phyloP scores from a whole-genome alignment of 2,329 filamentous ascomycete species.

The Fusarium luffae region DNA sequence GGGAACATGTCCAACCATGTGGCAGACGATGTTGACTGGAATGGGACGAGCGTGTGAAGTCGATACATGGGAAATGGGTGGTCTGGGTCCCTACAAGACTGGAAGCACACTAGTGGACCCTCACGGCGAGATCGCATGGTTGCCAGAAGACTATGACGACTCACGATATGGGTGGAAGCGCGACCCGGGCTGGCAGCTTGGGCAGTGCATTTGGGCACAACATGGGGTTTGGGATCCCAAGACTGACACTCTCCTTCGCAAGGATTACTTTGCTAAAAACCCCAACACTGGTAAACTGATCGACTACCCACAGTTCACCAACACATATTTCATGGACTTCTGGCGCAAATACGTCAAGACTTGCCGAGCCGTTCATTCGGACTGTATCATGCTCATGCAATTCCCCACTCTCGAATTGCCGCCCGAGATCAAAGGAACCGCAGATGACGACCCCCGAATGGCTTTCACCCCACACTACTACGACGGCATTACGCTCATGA shows the following conservation, averaged over 20 bases:
- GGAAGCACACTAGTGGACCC: slow-evolving; percentile 87
- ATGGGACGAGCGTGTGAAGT: slow-evolving; percentile 91
- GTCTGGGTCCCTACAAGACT: slow-evolving; percentile 90
- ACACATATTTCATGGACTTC: slow-evolving; percentile 89
- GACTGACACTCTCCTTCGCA: slow-evolving; percentile 80
- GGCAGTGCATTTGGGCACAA: slow-evolving; percentile 96
- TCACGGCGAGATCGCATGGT: slow-evolving; percentile 85
- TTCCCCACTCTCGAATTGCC: slow-evolving; percentile 93
- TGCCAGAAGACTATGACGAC: slow-evolving; percentile 85
- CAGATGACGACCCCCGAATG: slow-evolving; percentile 89
- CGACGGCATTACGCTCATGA: slow-evolving; percentile 95
- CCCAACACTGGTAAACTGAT: slow-evolving; percentile 78
- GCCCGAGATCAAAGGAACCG: slow-evolving; percentile 85
- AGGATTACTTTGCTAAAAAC: slow-evolving; percentile 87
- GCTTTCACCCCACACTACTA: slow-evolving; percentile 97
- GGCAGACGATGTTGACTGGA: slow-evolving; percentile 93
- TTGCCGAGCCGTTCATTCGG: slow-evolving; percentile 79
- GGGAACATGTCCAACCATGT: slow-evolving; percentile 91
- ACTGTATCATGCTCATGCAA: slow-evolving; percentile 90
- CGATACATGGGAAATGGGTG: slow-evolving; percentile 92
- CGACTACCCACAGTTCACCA: slow-evolving; percentile 87
- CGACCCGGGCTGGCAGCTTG: slow-evolving; percentile 87
- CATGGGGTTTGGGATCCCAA: slow-evolving; percentile 93
- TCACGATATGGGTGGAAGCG: slow-evolving; percentile 90
- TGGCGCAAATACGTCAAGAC: slow-evolving; percentile 81